Evolutionary conservation across 176 grass and related monocot species (phyloP), one percentile per base, ranked within the genome.

Genomic region (Aegilops sharonensis): DNA sequence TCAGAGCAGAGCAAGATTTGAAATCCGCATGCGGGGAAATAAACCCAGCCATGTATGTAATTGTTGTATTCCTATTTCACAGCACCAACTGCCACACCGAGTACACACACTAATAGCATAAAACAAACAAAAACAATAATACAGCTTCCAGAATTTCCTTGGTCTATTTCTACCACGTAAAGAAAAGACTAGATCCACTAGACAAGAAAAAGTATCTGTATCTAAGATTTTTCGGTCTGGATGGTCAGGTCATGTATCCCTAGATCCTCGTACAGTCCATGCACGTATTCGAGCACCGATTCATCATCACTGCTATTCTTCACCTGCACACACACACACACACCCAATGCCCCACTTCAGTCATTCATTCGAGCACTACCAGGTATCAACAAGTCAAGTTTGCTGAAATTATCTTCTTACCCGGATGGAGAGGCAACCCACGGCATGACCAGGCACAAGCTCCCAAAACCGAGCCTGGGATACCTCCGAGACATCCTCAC

Each of bases 401-500:
- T 34, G 48, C 48, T 52, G 14, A 32, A 25, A 25, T 39, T 8
- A 42, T 63, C 25, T 61, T 57, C 72, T 66, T 92, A 95, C 97
- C 79, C 75, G 67, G 66, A 98, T 75, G 61, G 85, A 94, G 18
- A 98, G 60, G 80, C 93, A 95, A 42, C 97, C 97, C 36, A 95
- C 83, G 8, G 88, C 85, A 39, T 95, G 87, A 71, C 92, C 94
- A 82, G 92, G 97, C 43, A 95, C 89, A 68, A 94, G 90, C 88
- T 98, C 97, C 97, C 97, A 98, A 80, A 98, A 98, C 69, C 94
- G 88, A 71, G 75, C 90, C 84, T 90, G 75, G 25, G 78, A 89
- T 77, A 95, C 85, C 74, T 92, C 93, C 12, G 84, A 90, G 71
- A 98, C 97, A 81, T 95, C 93, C 81, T 98, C 94, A 72, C 83